Conservation (phyloP, 495 filamentous ascomycete species). For the Daldinia grandis region DNA sequence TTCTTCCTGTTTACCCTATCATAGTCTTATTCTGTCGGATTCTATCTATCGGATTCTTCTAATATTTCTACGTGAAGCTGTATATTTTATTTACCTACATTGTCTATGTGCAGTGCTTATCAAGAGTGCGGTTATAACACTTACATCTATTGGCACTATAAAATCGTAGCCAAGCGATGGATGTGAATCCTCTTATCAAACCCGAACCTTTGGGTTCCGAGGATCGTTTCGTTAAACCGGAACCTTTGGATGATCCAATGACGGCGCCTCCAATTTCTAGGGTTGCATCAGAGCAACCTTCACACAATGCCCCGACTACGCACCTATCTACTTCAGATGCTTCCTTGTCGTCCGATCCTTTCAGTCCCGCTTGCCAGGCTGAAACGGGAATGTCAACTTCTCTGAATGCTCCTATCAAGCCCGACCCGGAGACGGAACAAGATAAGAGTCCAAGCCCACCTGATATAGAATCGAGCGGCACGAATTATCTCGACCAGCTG, state of each 20-base stretch:
- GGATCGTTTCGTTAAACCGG: not conserved
- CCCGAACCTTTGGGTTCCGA: not conserved
- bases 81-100: not conserved
- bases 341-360: not conserved
- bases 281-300: not conserved
- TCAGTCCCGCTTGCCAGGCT: not conserved
- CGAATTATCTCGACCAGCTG: slow-evolving; percentile 15
- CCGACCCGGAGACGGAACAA: not conserved
- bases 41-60: not conserved
- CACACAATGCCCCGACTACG: not conserved
- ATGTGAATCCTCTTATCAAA: not conserved
- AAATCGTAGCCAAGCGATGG: not conserved
- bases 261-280: not conserved
- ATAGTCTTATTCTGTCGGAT: not conserved
- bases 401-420: not conserved
- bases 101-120: not conserved
- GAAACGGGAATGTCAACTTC: not conserved
- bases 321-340: not conserved
- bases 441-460: not conserved
- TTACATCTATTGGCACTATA: not conserved
- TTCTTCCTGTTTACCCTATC: not conserved
- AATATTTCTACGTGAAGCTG: not conserved
- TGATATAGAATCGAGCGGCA: not conserved
- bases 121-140: not conserved
- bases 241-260: not conserved